Evolutionary conservation across 2,329 filamentous ascomycete genomes (phyloP).

Genomic region (Trichothecium roseum): DNA sequence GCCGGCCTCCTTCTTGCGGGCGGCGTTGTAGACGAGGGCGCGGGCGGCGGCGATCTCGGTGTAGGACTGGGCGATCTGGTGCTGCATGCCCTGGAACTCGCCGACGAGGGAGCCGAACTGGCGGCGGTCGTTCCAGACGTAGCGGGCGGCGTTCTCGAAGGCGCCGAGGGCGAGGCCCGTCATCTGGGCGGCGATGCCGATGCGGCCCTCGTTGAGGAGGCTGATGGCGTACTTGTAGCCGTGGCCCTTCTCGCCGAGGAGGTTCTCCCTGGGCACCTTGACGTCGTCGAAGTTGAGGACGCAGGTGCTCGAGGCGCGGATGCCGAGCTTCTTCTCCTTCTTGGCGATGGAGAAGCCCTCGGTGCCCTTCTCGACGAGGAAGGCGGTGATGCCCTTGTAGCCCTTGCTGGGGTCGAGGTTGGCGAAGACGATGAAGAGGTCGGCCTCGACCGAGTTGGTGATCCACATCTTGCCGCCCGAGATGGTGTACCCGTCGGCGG

Average conservation of each 20-base stretch:
- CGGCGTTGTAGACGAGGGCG: constrained; percentile 88
- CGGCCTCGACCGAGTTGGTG: constrained; percentile 89
- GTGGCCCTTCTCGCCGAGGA: constrained; percentile 79
- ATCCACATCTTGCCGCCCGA: constrained; percentile 99
- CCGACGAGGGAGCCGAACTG: constrained; percentile 92
- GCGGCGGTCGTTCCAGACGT: constrained; percentile 97
- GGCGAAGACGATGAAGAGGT: constrained; percentile 95
- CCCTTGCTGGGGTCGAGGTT: constrained; percentile 87
- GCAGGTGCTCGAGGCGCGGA: constrained; percentile 90
- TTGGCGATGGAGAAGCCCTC: constrained; percentile 92
- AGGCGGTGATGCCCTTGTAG: constrained; percentile 95
- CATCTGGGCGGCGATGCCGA: constrained; percentile 98
- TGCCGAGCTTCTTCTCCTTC: constrained; percentile 99
- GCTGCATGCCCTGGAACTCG: constrained; percentile 98
- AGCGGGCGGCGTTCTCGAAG: constrained; percentile 85
- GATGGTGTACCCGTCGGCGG: constrained; percentile 73
- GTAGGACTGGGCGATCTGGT: constrained; percentile 94
- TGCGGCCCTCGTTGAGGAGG: constrained; percentile 89
- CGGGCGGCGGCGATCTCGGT: constrained; percentile 87
- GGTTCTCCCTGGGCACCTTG: constrained; percentile 74
- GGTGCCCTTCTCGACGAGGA: constrained; percentile 82
- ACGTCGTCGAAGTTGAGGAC: constrained; percentile 97
- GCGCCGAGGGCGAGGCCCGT: constrained; percentile 89
- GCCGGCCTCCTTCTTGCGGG: constrained; percentile 95
- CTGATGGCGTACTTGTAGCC: constrained; percentile 98